Conservation (phyloP, 2,329 filamentous ascomycete genomes). For the Aspergillus nomiae region DNA sequence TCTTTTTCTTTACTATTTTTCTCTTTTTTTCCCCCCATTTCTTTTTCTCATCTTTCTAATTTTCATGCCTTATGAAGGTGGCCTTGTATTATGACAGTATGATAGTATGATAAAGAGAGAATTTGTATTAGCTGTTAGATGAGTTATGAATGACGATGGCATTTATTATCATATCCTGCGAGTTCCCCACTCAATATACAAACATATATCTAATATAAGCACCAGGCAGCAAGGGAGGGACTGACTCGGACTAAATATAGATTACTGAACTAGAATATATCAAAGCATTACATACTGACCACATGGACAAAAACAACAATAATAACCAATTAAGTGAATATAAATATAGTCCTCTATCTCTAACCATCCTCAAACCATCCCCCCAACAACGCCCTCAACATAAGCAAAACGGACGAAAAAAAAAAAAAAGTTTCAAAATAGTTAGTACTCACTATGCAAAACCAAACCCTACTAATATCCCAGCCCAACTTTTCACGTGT, state of each 20-base stretch:
- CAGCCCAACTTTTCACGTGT: neutral
- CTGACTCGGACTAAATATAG: neutral
- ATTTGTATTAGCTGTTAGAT: constrained; percentile 11
- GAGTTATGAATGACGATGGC: constrained; percentile 19
- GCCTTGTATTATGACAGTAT: constrained; percentile 16
- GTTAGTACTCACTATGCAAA: neutral
- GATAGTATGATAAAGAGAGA: constrained; percentile 7
- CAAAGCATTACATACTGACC: too few species aligned
- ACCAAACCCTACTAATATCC: neutral
- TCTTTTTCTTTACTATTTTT: neutral
- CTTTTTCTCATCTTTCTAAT: neutral
- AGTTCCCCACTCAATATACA: too few species aligned
- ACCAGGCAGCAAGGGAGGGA: neutral
- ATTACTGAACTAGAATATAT: neutral
- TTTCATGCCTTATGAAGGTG: constrained; percentile 4
- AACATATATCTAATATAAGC: too few species aligned
- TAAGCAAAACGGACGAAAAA: neutral
- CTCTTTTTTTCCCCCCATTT: neutral
- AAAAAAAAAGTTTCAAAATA: neutral
- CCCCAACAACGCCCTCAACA: neutral
- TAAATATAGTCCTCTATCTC: neutral
- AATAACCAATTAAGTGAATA: too few species aligned
- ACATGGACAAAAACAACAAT: too few species aligned
- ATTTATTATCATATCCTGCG: neutral
- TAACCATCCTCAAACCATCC: neutral